Evolutionary conservation across 805 yeast genomes (phyloP), one percentile per base, ranked within the genome.

Genomic region (Candida methanosorbosa): DNA sequence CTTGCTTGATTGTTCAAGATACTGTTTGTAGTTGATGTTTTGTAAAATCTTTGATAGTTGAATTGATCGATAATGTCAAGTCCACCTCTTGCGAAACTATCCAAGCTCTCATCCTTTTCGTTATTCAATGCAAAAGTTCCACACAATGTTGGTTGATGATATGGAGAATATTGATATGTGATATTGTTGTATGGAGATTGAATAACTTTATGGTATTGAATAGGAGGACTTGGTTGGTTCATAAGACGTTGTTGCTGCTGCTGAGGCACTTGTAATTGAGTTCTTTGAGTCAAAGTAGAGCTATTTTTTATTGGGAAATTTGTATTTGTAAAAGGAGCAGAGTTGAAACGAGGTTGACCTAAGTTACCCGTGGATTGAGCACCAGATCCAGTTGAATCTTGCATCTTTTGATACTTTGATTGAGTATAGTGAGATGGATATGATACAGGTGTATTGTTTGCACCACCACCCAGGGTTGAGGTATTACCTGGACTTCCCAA

Each of bases 71-170:
- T 43, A 30, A 43, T 49, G 13, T 52, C 29, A 16, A 59, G 47
- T 9, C 57, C 57, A 14, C 45, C 41, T 29, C 55, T 51, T 35
- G 63, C 62, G 26, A 57, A 48, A 25, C 54, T 49, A 28, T 55
- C 62, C 22, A 66, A 34, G 9, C 44, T 46, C 22, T 53, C 57
- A 27, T 57, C 64, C 18, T 49, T 48, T 22, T 52, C 58, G 4
- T 63, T 50, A 12, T 66, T 61, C 19, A 61, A 43, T 4, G 61
- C 52, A 44, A 61, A 64, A 1, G 68, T 40, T 12, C 58, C 48
- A 17, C 57, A 48, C 16, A 39, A 38, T 1, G 59, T 45, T n/a
- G 59, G 46, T 30, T 52, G 55, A 35, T 46, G 48, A 36, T 44
- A 56, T 16, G 50, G 54, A 8, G 59, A 54, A 37, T 45, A 54